Percentiles rank a stretch among this genome's conserved stretches.
Evolutionary conservation across 148 eudicot genomes (phyloP).

Genomic region (Hydrangea macrophylla): DNA sequence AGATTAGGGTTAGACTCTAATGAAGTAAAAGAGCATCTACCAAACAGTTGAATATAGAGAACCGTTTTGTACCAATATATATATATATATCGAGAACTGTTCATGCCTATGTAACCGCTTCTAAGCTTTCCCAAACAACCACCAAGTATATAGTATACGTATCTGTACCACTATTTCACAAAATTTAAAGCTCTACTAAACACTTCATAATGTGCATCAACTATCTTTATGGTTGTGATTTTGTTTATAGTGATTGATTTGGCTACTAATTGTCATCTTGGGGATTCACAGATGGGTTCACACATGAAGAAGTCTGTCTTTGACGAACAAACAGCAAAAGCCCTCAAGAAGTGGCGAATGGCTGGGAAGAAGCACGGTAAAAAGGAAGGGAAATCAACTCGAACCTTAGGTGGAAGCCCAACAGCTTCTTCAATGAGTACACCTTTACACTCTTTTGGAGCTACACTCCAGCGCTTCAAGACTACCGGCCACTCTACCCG

Average conservation of each 20-base stretch:
- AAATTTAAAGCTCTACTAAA: neutral
- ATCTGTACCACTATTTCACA: neutral
- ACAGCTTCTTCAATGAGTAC: conserved; percentile 31
- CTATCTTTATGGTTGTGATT: too few species aligned
- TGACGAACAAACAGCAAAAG: conserved; percentile 86
- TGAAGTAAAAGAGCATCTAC: too few species aligned
- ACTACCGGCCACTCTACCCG: conserved; percentile 51
- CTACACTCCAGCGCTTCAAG: conserved; percentile 60
- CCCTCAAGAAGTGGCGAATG: conserved; percentile 73
- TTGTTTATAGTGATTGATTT: neutral
- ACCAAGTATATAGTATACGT: too few species aligned
- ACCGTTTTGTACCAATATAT: too few species aligned
- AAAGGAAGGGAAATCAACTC: conserved; percentile 29
- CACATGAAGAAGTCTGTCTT: conserved; percentile 76
- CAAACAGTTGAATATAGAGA: too few species aligned
- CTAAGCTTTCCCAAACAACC: too few species aligned
- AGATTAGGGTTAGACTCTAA: too few species aligned
- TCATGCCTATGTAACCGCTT: too few species aligned
- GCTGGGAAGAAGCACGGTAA: conserved; percentile 56
- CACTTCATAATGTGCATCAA: neutral
- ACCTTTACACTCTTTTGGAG: conserved; percentile 30
- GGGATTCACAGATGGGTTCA: conserved; percentile 81
- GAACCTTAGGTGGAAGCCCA: conserved; percentile 30
- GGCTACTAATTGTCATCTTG: conserved; percentile 9
- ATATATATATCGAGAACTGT: too few species aligned